These are phyloP conservation scores for Pelomyxa schiedti DNA, from an alignment of 78 protist genomes.

Conservation along the genomic window DNA sequence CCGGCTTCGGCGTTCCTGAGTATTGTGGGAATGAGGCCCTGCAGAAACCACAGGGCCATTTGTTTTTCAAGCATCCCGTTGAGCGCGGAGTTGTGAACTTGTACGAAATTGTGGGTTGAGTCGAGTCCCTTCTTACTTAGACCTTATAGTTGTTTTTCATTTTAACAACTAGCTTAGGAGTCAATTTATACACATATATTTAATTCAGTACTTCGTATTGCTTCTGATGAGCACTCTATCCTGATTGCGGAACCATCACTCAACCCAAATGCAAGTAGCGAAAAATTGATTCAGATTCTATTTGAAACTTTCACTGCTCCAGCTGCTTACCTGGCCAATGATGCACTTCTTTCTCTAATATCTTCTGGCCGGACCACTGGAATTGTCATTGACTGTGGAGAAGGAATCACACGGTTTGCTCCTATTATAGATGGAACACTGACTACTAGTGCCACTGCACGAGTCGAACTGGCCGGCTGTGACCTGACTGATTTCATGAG, in stretches of 20 bases:
- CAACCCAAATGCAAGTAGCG: constrained; percentile 87
- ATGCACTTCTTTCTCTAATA: constrained; percentile 85
- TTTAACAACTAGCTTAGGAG: too few relatives aligned
- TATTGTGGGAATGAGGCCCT: too few relatives aligned
- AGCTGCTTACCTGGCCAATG: constrained; percentile 78
- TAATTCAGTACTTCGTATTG: constrained; percentile 81
- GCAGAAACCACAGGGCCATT: too few relatives aligned
- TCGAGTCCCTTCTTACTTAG: too few relatives aligned
- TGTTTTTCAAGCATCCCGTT: too few relatives aligned
- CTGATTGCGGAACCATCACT: constrained; percentile 90
- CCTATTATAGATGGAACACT: constrained; percentile 93
- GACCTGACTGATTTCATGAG: constrained; percentile 82
- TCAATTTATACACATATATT: too few relatives aligned
- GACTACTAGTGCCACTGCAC: constrained; percentile 71
- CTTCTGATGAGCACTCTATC: constrained; percentile 92
- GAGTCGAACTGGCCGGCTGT: constrained; percentile 89
- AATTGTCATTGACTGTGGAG: constrained; percentile 93
- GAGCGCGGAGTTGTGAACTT: too few relatives aligned
- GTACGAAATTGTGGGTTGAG: too few relatives aligned
- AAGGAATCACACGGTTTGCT: constrained; percentile 86
- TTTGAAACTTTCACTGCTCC: constrained; percentile 91
- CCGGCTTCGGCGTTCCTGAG: too few relatives aligned
- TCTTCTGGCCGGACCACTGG: constrained; percentile 85
- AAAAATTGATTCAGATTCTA: constrained; percentile 75
- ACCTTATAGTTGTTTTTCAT: too few relatives aligned